Percentiles rank a stretch among this genome's conserved stretches.
phyloP scores from a whole-genome alignment of 305 asterid species.

The Fraxinus floribunda region DNA sequence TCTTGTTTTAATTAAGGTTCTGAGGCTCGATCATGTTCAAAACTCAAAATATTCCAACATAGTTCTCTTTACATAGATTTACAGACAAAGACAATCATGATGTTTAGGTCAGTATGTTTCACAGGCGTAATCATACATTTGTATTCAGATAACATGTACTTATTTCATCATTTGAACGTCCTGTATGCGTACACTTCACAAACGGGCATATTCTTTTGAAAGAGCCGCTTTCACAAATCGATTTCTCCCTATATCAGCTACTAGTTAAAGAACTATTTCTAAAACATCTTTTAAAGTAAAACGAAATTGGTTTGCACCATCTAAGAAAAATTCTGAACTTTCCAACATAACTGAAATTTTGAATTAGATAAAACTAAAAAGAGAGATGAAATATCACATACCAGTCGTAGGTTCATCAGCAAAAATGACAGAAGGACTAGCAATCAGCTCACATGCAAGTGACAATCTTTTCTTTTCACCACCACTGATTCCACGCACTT shows the following conservation, averaged over 20 bases:
- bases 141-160: not conserved
- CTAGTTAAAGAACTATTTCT: not conserved
- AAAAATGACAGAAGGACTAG: slow-evolving; percentile 95
- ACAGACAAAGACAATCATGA: not conserved
- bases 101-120: not conserved
- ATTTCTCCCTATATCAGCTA: not conserved
- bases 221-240: not conserved
- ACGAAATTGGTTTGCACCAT: not conserved
- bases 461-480: slow-evolving; percentile 96
- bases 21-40: not conserved
- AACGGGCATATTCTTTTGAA: not conserved
- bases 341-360: not conserved
- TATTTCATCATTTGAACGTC: not conserved
- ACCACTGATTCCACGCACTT: slow-evolving; percentile 97
- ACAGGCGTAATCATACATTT: not conserved
- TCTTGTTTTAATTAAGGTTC: not conserved
- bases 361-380: not conserved
- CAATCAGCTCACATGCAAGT: slow-evolving; percentile 92
- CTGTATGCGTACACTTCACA: not conserved
- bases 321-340: not conserved
- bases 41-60: not conserved
- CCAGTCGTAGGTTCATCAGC: slow-evolving; percentile 99
- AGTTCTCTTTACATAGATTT: not conserved
- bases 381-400: slow-evolving; percentile 23
- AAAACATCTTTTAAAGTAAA: not conserved